Base-by-base conservation (phyloP, 1,284 basidiomycete genomes). In the Ganoderma resinaceum region DNA sequence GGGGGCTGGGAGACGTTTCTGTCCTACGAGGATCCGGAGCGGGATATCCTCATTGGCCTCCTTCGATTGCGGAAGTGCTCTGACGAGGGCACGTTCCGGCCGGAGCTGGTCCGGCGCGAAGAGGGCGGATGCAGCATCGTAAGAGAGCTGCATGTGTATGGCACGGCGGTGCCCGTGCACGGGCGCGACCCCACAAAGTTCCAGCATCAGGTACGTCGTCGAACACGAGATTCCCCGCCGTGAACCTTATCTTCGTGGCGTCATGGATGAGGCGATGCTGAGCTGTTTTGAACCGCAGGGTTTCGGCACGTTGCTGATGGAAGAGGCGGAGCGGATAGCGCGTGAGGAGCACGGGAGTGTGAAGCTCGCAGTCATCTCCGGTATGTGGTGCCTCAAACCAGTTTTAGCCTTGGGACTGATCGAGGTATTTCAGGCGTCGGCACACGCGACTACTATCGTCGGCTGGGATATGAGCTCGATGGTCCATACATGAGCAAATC, bases 1-100 rank as follows among this genome's bases (percentile, higher is more conserved):
- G 97, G 95, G 3, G 95, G 97, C 31, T 99, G 98, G 98, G 98
- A 99, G 82, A 99, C 97, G 0, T 99, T 99, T 88, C 84, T 99
- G 20, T 97, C 96, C 26, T 99, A 99, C 79, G 98, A 99, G 82
- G 98, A 99, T 80, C 97, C 97, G 3, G 95, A 96, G 79, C 90
- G 90, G 70, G 98, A 99, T 77, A 99, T 99, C 77, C 90, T 99
- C 62, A 92, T 99, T 68, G 98, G 98, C 14, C 83, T 99, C 35
- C 85, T 99, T 61, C 90, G 98, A 23, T 82, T 99, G 76, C 87
- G 98, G 65, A 98, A 98, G 80, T 99, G 98, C 78, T 97, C 95
- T 3, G 93, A 95, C 67, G 96, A 97, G 72, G 97, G 97, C 1
- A 99, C 98, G 1, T 99, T 97, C 85, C 87, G 97, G 59, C 95